Base-by-base conservation (phyloP, 1,284 basidiomycete genomes). In the Fomitopsis palustris region DNA sequence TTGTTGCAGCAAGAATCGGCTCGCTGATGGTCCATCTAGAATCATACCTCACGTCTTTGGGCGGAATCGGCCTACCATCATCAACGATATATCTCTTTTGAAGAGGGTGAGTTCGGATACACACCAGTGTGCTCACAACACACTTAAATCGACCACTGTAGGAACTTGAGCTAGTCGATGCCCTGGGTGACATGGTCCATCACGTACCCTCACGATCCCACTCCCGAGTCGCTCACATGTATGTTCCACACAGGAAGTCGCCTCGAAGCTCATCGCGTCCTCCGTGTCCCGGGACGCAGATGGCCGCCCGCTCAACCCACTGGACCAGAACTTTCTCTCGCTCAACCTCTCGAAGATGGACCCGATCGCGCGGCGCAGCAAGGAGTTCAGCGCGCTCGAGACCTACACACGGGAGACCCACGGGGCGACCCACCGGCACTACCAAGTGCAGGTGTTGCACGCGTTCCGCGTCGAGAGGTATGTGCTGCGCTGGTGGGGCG, bases 81-180 rank as follows among this genome's bases (percentile, higher is more conserved):
- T 86, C 65, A 72, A 74, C 63, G 70, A 65, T 41, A 62, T 75
- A 58, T 61, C 54, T 0, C 56, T 72, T 21, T 70, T 87, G 57
- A 83, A 85, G 66, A 77, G 65, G 69, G 80, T 79, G 63, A 39
- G 54, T 56, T 10, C 35, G 14, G 52, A 19, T 55, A 57, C 58
- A 31, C 43, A 29, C 57, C 4, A n/a, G 16, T 41, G 47, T 33
- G 10, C 56, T 29, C 27, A 23, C 27, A 9, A 54, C 4, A 14
- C 12, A 37, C 12, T 37, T 37, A 14, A 37, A 9, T n/a, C n/a
- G n/a, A 9, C 8, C 35, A 12, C 16, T 37, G 12, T 37, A 81
- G 77, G 85, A 88, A 75, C 77, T 88, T 23, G 84, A 86, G 23
- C 78, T 87, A 17, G 83, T 88, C 19, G 85, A 87, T 62, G 82